A percentile compares a stretch with the other conserved stretches of the same genome.
Evolutionary conservation across 768 basidiomycete genomes (phyloP).

Genomic region (Astraeus odoratus): DNA sequence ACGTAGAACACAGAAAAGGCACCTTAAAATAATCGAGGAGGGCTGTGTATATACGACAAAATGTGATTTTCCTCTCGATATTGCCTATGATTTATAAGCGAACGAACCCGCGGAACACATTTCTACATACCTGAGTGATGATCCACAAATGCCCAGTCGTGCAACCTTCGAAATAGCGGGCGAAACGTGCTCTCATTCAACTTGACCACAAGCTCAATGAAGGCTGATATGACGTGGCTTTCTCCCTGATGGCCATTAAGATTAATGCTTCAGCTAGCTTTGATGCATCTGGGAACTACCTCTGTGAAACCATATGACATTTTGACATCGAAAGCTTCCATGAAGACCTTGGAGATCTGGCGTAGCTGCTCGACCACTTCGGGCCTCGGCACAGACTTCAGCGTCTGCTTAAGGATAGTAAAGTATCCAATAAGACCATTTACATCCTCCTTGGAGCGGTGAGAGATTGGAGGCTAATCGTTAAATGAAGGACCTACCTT

Average conservation of each 20-base stretch:
- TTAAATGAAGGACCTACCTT: conserved; percentile 25
- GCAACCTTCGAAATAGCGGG: conserved; percentile 84
- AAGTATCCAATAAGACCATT: conserved; percentile 45
- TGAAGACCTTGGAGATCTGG: conserved; percentile 66
- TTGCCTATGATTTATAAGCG: conserved; percentile 12
- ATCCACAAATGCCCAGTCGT: conserved; percentile 88
- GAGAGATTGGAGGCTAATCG: not conserved
- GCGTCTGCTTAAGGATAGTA: conserved; percentile 53
- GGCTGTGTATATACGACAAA: conserved; percentile 65
- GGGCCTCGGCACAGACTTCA: conserved; percentile 58
- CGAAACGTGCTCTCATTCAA: conserved; percentile 88
- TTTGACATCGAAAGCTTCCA: conserved; percentile 65
- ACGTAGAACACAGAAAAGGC: conserved; percentile 7
- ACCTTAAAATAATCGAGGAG: conserved; percentile 90
- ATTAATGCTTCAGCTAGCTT: no score
- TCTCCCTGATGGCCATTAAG: conserved; percentile 38
- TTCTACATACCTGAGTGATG: conserved; percentile 37
- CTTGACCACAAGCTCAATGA: conserved; percentile 86
- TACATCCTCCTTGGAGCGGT: conserved; percentile 16
- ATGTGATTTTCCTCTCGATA: conserved; percentile 53
- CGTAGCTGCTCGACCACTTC: conserved; percentile 63
- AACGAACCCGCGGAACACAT: not conserved
- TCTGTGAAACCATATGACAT: conserved; percentile 20
- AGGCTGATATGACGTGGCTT: conserved; percentile 53
- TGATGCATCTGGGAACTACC: conserved; percentile 16